Percentiles rank a stretch among this genome's conserved stretches.
phyloP scores from a whole-genome alignment of 106 monocot species.

The Acorus calamus region DNA sequence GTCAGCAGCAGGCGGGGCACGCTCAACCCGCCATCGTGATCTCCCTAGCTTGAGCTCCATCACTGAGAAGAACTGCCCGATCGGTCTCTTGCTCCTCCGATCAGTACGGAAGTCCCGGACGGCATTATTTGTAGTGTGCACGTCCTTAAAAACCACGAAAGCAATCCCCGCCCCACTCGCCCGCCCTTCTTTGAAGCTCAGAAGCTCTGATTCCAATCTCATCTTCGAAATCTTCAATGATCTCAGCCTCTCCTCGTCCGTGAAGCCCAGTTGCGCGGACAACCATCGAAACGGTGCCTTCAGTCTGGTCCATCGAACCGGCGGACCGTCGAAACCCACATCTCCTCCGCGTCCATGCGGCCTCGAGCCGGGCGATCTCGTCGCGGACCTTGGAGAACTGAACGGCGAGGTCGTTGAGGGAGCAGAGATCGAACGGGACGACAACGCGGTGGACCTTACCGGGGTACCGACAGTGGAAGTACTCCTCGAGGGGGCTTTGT shows the following conservation, averaged over 20 bases:
- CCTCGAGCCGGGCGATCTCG: slow-evolving; percentile 59
- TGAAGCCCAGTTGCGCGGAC: slow-evolving; percentile 41
- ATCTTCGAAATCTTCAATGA: slow-evolving; percentile 48
- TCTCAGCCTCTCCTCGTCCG: slow-evolving; percentile 63
- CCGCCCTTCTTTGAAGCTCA: slow-evolving; percentile 67
- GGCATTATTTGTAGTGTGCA: slow-evolving; percentile 82
- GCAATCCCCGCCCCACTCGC: slow-evolving; percentile 83
- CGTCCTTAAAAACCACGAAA: slow-evolving; percentile 90
- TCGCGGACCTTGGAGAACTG: slow-evolving; percentile 50
- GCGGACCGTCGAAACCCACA: slow-evolving; percentile 2
- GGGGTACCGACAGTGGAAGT: slow-evolving; percentile 79
- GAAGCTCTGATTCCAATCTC: slow-evolving; percentile 36
- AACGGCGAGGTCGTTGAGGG: slow-evolving; percentile 40
- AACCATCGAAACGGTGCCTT: slow-evolving; percentile 24
- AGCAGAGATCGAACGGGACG: slow-evolving; percentile 73
- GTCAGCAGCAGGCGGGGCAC: slow-evolving; percentile 85
- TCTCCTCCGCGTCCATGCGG: slow-evolving; percentile 25
- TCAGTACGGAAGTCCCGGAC: slow-evolving; percentile 75
- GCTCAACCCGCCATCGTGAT: slow-evolving; percentile 84
- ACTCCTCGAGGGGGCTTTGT: slow-evolving; percentile 71
- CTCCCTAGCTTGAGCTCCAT: slow-evolving; percentile 92
- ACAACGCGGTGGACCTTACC: slow-evolving; percentile 77
- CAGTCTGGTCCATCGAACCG: slow-evolving; percentile 13
- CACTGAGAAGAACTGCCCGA: slow-evolving; percentile 71
- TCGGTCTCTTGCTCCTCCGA: slow-evolving; percentile 55